Evolutionary conservation across 148 eudicot genomes (phyloP).

Genomic region (Rhododendron mucronatum): DNA sequence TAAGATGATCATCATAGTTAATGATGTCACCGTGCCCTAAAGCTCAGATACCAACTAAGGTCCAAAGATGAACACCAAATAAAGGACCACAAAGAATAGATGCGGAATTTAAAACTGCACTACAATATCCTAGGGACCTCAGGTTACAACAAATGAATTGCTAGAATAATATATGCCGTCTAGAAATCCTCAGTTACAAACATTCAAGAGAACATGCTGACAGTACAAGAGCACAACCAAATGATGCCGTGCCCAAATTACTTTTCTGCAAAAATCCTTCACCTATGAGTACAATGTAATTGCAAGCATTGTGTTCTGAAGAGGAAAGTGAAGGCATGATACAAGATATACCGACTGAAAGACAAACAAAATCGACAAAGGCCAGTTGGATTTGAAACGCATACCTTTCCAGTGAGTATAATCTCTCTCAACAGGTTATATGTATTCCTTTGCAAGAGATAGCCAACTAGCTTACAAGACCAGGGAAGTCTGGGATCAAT

Average conservation of each 20-base stretch:
- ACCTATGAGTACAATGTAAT: not conserved
- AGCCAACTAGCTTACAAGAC: slow-evolving; percentile 67
- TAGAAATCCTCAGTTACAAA: not conserved
- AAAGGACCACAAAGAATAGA: not conserved
- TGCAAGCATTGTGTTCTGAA: not conserved
- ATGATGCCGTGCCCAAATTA: not conserved
- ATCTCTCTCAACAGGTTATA: slow-evolving; percentile 59
- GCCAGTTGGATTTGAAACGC: not conserved
- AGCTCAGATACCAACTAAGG: not conserved
- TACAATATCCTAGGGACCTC: not conserved
- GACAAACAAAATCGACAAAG: not conserved
- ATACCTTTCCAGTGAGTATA: slow-evolving; percentile 59
- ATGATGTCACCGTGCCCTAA: not conserved
- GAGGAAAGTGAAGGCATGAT: not conserved
- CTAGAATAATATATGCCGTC: not conserved
- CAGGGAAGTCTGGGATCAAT: slow-evolving; percentile 79
- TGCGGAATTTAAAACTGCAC: not conserved
- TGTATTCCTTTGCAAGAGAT: slow-evolving; percentile 52
- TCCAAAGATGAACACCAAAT: not conserved
- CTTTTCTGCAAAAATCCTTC: not conserved
- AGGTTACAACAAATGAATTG: not conserved
- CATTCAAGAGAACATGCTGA: not conserved
- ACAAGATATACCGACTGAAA: not conserved
- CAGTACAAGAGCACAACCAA: not conserved
- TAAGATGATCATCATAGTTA: not conserved